These are phyloP conservation scores for Luvunga scandens DNA, from an alignment of 345 rosid species.

Conservation along the genomic window DNA sequence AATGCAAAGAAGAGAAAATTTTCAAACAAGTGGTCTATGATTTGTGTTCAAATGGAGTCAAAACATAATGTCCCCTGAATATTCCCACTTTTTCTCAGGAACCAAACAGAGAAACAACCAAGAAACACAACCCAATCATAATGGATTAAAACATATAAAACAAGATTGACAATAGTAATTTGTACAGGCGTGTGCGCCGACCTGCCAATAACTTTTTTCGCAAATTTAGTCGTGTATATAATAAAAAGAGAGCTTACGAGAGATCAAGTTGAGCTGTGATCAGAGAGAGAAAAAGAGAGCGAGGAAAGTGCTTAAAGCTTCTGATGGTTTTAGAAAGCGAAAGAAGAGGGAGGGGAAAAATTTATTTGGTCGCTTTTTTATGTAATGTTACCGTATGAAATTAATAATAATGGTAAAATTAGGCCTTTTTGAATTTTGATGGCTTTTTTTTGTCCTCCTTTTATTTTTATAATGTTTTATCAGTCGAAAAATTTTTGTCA, in stretches of 20 bases:
- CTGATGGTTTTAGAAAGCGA: background rate
- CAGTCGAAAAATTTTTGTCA: background rate
- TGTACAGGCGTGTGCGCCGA: too few species aligned
- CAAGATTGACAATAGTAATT: background rate
- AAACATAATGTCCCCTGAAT: background rate
- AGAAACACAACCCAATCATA: background rate
- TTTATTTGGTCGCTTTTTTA: background rate
- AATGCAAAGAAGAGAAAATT: background rate
- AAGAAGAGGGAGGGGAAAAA: background rate
- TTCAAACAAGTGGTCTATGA: background rate
- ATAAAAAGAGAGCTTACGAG: constrained; percentile 1
- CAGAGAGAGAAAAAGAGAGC: background rate
- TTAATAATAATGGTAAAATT: too few species aligned
- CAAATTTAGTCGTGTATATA: background rate
- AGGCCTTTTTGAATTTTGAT: too few species aligned
- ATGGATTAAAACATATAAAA: background rate
- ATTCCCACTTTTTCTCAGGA: background rate
- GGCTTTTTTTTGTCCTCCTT: background rate
- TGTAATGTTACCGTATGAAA: too few species aligned
- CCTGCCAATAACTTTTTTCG: background rate
- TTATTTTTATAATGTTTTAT: background rate
- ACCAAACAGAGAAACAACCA: background rate
- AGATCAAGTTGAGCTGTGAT: constrained; percentile 14
- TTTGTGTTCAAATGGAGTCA: background rate
- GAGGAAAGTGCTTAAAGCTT: background rate